Conservation (phyloP, 2,329 filamentous ascomycete genomes). For the Exophiala oligosperma region DNA sequence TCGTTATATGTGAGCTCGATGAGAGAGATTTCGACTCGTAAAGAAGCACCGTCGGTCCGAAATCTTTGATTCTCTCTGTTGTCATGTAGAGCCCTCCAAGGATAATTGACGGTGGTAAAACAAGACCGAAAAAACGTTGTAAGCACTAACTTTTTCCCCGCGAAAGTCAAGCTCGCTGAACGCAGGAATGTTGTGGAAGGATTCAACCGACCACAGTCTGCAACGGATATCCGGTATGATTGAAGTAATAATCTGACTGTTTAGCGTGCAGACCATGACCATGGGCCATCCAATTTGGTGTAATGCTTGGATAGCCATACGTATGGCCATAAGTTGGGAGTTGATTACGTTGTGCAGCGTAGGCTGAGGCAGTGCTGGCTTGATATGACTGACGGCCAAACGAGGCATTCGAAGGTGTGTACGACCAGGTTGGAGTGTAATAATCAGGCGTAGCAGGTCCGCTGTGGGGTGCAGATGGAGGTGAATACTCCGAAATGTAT, state of each 20-base stretch:
- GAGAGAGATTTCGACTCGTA: conserved; percentile 15
- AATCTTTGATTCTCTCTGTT: not conserved
- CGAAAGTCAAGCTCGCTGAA: conserved; percentile 16
- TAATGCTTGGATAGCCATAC: conserved; percentile 15
- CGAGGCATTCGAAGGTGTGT: conserved; percentile 30
- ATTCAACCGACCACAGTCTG: conserved; percentile 29
- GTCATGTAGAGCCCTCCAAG: not conserved
- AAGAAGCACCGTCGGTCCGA: conserved; percentile 1
- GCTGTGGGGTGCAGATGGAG: conserved; percentile 51
- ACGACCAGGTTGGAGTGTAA: conserved; percentile 46
- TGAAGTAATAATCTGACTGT: conserved; percentile 51
- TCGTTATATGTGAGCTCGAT: conserved; percentile 25
- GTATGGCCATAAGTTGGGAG: conserved; percentile 19
- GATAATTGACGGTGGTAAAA: conserved; percentile 12
- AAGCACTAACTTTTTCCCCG: conserved; percentile 16
- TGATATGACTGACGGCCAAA: conserved; percentile 23
- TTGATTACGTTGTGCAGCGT: conserved; percentile 22
- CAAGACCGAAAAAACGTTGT: conserved; percentile 12
- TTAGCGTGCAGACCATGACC: conserved; percentile 50
- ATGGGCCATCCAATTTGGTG: conserved; percentile 47
- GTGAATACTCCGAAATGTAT: conserved; percentile 51
- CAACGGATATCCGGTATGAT: conserved; percentile 25
- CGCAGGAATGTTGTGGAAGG: conserved; percentile 15
- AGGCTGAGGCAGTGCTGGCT: conserved; percentile 17
- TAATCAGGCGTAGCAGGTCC: conserved; percentile 50